Base-by-base conservation (phyloP, 148 eudicot genomes). In the Bassia scoparia region DNA sequence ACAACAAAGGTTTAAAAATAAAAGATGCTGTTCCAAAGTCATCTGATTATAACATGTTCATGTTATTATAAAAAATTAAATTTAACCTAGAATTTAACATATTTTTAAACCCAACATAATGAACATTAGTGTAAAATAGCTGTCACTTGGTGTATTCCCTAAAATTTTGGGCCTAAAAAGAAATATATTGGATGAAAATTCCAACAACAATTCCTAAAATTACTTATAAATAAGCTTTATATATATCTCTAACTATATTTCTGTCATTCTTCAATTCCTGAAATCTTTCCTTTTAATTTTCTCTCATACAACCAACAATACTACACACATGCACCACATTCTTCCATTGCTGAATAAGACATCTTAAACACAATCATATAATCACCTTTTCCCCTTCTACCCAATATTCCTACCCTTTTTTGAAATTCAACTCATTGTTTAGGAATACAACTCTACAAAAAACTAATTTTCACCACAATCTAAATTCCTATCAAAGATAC, bases 251-350 rank as follows among this genome's bases (percentile, higher is more conserved):
- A n/a, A 46, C 11, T 17, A 70, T 24, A 31, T 56, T 65, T 60
- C 12, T 71, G 23, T 55, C 55, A 69, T 29, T 63, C 37, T 79
- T 62, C 23, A 65, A 21, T 34, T 61, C 38, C 81, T 67, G 35
- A 17, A 67, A 54, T 56, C 52, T 56, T 59, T 72, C 43, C 34
- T 58, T 62, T 10, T 10, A 11, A n/a, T 3, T 49, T 34, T 38
- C 21, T 34, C 41, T 61, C 61, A 38, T 46, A 37, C 59, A 17
- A 68, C 29, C n/a, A n/a, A 48, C 31, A 27, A 54, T 29, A 55
- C 61, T 61, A 52, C 55, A 54, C n/a, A 56, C 83, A 80, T 80
- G 83, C 83, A 80, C 24, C 79, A n/a, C n/a, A n/a, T n/a, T n/a
- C n/a, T n/a, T n/a, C n/a, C n/a, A n/a, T 35, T n/a, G n/a, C n/a